phyloP scores from a whole-genome alignment of 805 yeast species.

The Komagataella mondaviorum region DNA sequence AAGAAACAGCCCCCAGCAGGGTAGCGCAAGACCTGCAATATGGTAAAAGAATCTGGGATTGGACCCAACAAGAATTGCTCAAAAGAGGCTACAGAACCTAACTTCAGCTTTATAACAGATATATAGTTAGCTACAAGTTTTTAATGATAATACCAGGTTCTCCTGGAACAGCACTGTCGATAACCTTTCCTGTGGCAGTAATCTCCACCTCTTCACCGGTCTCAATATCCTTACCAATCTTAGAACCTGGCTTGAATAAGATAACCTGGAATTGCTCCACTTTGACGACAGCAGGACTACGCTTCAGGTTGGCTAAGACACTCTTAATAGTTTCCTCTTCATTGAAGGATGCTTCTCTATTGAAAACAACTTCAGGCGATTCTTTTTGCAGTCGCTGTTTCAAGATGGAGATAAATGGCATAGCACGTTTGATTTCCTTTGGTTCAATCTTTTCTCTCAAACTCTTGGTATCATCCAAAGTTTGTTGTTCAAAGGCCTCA shows the following conservation, averaged over 20 bases:
- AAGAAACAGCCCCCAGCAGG: slow-evolving; percentile 37
- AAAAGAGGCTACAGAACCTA: slow-evolving; percentile 29
- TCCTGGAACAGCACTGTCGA: slow-evolving; percentile 86
- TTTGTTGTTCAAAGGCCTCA: slow-evolving; percentile 51
- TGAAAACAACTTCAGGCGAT: slow-evolving; percentile 67
- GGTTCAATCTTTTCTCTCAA: slow-evolving; percentile 54
- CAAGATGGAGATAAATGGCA: slow-evolving; percentile 87
- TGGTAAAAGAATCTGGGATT: slow-evolving; percentile 64
- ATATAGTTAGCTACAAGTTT: slow-evolving; percentile 30
- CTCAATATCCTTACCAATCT: slow-evolving; percentile 47
- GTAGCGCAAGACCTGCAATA: slow-evolving; percentile 45
- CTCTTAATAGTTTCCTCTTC: slow-evolving; percentile 56
- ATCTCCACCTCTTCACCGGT: slow-evolving; percentile 63
- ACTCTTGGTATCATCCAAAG: slow-evolving; percentile 50
- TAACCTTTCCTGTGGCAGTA: slow-evolving; percentile 48
- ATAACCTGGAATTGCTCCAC: slow-evolving; percentile 48
- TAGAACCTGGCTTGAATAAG: slow-evolving; percentile 48
- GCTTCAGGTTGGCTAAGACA: slow-evolving; percentile 41
- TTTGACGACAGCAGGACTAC: slow-evolving; percentile 46
- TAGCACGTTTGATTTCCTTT: slow-evolving; percentile 92
- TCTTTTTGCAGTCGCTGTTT: slow-evolving; percentile 69
- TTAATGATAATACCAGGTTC: slow-evolving; percentile 74
- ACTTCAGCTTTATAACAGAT: neutral
- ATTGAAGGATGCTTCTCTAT: slow-evolving; percentile 75
- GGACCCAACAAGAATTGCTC: slow-evolving; percentile 54